Percentiles rank a stretch among this genome's conserved stretches.
Evolutionary conservation across 1,284 basidiomycete genomes (phyloP).

Genomic region (Ustilago bromivora): DNA sequence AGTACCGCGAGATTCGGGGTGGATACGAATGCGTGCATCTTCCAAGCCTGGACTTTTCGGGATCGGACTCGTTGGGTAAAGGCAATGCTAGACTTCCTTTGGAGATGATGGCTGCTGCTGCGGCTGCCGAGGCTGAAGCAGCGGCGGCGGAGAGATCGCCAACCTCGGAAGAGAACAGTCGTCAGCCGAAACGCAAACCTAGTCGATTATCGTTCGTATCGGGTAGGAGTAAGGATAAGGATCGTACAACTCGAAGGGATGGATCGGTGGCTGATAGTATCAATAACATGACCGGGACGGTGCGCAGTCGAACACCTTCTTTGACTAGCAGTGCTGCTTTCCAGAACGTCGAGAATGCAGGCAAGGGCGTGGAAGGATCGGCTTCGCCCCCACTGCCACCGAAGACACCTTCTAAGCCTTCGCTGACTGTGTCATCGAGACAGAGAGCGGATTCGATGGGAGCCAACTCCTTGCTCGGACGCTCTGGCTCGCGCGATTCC

Average conservation of each 20-base stretch:
- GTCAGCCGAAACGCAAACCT: slow-evolving; percentile 49
- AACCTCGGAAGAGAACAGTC: slow-evolving; percentile 20
- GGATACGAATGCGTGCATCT: slow-evolving; percentile 97
- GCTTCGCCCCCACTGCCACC: slow-evolving; percentile 23
- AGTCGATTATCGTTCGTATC: slow-evolving; percentile 59
- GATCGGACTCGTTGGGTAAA: slow-evolving; percentile 46
- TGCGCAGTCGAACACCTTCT: slow-evolving; percentile 32
- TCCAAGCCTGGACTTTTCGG: slow-evolving; percentile 82
- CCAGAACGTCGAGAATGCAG: slow-evolving; percentile 8
- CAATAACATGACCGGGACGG: slow-evolving; percentile 14
- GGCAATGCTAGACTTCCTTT: slow-evolving; percentile 58
- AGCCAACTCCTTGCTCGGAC: slow-evolving; percentile 28
- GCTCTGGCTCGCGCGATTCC: slow-evolving; percentile 35
- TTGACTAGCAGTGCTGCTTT: slow-evolving; percentile 28
- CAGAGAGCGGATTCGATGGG: slow-evolving; percentile 56
- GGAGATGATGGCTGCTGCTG: slow-evolving; percentile 36
- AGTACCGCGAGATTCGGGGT: slow-evolving; percentile 87
- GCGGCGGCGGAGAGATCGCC: slow-evolving; percentile 25
- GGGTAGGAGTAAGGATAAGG: slow-evolving; percentile 46
- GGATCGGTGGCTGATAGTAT: slow-evolving; percentile 38
- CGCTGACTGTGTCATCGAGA: slow-evolving; percentile 30
- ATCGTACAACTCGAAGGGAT: slow-evolving; percentile 20
- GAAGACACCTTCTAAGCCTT: slow-evolving; percentile 41
- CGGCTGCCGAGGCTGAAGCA: slow-evolving; percentile 23
- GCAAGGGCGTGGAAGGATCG: slow-evolving; percentile 8